Evolutionary conservation across 2,329 filamentous ascomycete genomes (phyloP).

Genomic region (Trichophyton equinum): DNA sequence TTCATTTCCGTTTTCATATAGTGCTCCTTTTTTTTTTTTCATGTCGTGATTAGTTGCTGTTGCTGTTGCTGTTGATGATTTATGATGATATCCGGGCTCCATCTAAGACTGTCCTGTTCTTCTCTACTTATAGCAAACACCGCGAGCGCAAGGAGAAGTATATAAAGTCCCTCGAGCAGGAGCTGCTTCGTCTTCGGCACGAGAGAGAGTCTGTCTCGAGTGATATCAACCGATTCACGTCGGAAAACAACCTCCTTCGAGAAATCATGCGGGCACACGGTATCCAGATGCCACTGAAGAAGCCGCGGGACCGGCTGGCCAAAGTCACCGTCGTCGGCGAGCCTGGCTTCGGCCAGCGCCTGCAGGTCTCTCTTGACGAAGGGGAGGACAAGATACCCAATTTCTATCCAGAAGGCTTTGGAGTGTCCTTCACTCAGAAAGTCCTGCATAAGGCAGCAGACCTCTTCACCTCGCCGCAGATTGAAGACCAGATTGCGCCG

Average conservation of each 20-base stretch:
- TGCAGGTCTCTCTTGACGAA: slow-evolving; percentile 10
- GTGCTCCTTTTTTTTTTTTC: neutral
- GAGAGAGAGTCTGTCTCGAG: slow-evolving; percentile 14
- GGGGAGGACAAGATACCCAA: slow-evolving; percentile 1
- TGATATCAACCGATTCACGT: slow-evolving; percentile 11
- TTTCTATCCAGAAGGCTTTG: slow-evolving; percentile 11
- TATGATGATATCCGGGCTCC: neutral
- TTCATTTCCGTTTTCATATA: neutral
- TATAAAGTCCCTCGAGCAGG: slow-evolving; percentile 20
- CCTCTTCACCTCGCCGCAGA: neutral
- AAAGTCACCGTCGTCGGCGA: slow-evolving; percentile 12
- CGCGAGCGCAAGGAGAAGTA: slow-evolving; percentile 23
- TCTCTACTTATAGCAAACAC: slow-evolving; percentile 17
- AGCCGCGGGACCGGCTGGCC: slow-evolving; percentile 6
- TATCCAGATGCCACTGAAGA: slow-evolving; percentile 11
- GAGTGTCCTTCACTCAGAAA: neutral
- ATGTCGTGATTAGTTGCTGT: too few relatives aligned
- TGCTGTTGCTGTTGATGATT: too few relatives aligned
- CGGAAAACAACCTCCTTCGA: slow-evolving; percentile 15
- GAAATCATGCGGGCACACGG: slow-evolving; percentile 15
- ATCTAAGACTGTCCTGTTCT: neutral
- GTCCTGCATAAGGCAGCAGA: neutral
- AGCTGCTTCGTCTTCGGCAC: slow-evolving; percentile 18
- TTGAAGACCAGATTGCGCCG: neutral
- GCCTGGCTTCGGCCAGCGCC: slow-evolving; percentile 12